phyloP scores from a whole-genome alignment of 148 eudicot species.

The Chenopodium formosanum region DNA sequence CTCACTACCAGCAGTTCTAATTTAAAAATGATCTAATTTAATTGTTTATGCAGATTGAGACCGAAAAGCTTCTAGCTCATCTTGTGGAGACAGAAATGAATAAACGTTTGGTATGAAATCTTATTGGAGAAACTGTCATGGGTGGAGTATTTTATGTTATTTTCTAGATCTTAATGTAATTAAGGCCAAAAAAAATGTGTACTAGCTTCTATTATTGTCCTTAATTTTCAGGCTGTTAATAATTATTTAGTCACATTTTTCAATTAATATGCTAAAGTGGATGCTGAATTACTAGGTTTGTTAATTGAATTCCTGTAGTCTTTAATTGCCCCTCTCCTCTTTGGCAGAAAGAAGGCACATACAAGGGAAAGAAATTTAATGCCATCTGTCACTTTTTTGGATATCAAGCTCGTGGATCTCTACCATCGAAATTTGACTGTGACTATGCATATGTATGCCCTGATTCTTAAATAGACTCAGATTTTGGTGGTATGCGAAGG shows the following conservation, averaged over 20 bases:
- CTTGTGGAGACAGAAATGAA: slow-evolving; percentile 95
- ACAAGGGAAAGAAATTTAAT: slow-evolving; percentile 97
- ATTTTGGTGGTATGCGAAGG: background rate
- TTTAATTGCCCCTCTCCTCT: background rate
- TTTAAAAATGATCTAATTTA: background rate
- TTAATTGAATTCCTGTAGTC: background rate
- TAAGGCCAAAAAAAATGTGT: background rate
- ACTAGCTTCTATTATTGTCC: background rate
- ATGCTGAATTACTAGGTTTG: background rate
- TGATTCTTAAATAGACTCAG: slow-evolving; percentile 2
- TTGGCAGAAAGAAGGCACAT: slow-evolving; percentile 91
- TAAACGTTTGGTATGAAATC: slow-evolving; percentile 69
- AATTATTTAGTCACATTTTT: background rate
- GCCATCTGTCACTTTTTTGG: slow-evolving; percentile 99
- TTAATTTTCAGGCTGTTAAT: background rate
- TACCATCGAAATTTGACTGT: slow-evolving; percentile 96
- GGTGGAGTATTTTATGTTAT: background rate
- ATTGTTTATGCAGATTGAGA: slow-evolving; percentile 73
- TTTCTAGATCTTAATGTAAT: background rate
- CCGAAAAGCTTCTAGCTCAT: slow-evolving; percentile 87
- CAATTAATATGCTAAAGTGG: background rate
- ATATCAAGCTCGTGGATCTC: slow-evolving; percentile 96
- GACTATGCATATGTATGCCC: slow-evolving; percentile 89
- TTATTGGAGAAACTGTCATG: background rate
- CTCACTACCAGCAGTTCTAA: background rate